Evolutionary conservation across 805 yeast genomes (phyloP), one percentile per base, ranked within the genome.

Genomic region (Metschnikowia sp.): DNA sequence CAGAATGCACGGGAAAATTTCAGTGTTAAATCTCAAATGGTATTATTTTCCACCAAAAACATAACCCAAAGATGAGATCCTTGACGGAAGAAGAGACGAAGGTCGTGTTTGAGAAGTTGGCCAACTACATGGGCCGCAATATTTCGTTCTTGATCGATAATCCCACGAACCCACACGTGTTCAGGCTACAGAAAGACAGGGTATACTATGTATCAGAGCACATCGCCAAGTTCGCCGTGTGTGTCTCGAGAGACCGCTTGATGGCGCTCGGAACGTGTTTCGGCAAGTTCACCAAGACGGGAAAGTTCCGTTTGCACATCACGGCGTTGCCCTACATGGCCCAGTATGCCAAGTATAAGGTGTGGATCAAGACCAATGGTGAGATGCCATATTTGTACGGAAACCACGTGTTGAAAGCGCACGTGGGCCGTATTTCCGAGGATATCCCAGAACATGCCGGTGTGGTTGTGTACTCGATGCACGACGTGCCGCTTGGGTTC

Each of bases 381-480:
- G 99, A 94, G 69, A 94, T 94, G 99, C 98, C 99, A 11, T 94
- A 86, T 65, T 71, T 94, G 55, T 94, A 94, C 60, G 99, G 99
- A 33, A 94, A 94, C 72, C 96, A 94, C 66, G 92, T 92, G 28
- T 76, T 94, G 57, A 94, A 94, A 65, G 99, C 99, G 4, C 99
- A 94, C 64, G 78, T 94, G 47, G 99, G 99, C 32, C 85, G 90
- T 60, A 89, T 94, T 87, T 86, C 96, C 46, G 99, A 94, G 57
- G 98, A 94, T 63, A 88, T 94, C 47, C 98, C 98, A 30, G 98
- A 92, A 68, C 99, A 94, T 63, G 94, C 96, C 2, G 99, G 99
- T 62, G 91, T 94, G 19, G 78, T 94, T 55, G 85, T 94, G 12
- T 89, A 79, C 59, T 85, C 96, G 9, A 94, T 94, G 98, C 75